Base-by-base conservation (phyloP, 2,329 filamentous ascomycete genomes). In the Sporothrix sp. region DNA sequence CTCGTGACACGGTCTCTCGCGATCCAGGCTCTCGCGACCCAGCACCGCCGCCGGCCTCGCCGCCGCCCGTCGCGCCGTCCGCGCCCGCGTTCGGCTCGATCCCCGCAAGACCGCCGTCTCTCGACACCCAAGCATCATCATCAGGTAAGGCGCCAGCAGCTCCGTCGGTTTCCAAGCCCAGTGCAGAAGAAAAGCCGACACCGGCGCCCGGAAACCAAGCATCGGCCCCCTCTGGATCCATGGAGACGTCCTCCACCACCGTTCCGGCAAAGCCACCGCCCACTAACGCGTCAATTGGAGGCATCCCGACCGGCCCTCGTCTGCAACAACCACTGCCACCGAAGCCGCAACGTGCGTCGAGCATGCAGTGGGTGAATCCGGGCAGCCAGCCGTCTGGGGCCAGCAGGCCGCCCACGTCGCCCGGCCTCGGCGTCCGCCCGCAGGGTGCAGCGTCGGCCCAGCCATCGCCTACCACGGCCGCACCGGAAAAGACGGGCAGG, bases 281-380 rank as follows among this genome's bases (percentile, higher is more conserved):
- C 3, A 65, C 65, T 3, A 72, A 71, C 3, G 69, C 70, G 3
- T 66, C 71, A 20, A 71, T 68, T 51, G 68, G 71, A 8, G 62
- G 70, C 7, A 75, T 79, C 43, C 75, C 76, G 3, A 67, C 74
- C 3, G 76, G 75, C 9, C 76, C 76, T 30, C 71, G 76, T 32
- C 71, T 71, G 14, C 75, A 77, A 52, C 73, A 71, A 52, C 67
- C 68, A 43, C 68, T 68, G 40, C 52, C 49, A 3, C 50, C 55
- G 10, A 57, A 58, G 25, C 53, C 52, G 2, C 55, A 67, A 53
- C 71, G 75, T 7, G 70, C 73, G 14, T 75, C 74, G 0, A 79
- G 75, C 59, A 79, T 78, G 57, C 76, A 79, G 61, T 81, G 77
- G 77, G 74, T 77, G 52, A 78, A 78, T 46, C 73, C 75, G 3